phyloP scores from a whole-genome alignment of 1,139 yeast species.

The Candida sanyaensis region DNA sequence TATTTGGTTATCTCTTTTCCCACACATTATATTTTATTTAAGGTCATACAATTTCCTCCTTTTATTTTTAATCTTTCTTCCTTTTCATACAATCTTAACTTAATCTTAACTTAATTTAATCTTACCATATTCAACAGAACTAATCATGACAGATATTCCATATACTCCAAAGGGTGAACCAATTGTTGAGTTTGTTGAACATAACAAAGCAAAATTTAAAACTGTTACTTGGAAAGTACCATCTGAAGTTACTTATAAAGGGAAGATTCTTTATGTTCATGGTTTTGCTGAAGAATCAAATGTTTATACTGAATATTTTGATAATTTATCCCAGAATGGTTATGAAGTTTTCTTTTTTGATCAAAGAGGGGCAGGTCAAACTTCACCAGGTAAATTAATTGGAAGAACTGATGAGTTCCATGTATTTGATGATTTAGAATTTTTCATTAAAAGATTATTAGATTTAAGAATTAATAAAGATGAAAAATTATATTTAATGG shows the following conservation, averaged over 20 bases:
- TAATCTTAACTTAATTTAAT: too few species aligned
- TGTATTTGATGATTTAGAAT: slow-evolving; percentile 70
- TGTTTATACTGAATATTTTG: slow-evolving; percentile 60
- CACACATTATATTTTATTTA: too few species aligned
- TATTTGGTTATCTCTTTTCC: too few species aligned
- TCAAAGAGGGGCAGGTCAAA: slow-evolving; percentile 87
- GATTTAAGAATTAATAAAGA: slow-evolving; percentile 22
- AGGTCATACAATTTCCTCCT: too few species aligned
- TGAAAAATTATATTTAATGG: slow-evolving; percentile 61
- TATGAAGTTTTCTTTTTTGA: slow-evolving; percentile 78
- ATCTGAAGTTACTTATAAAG: slow-evolving; percentile 39
- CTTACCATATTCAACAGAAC: too few species aligned
- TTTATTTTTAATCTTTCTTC: too few species aligned
- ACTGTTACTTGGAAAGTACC: slow-evolving; percentile 45
- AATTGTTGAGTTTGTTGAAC: slow-evolving; percentile 26
- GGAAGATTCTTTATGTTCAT: slow-evolving; percentile 67
- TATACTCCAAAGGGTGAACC: slow-evolving; percentile 39
- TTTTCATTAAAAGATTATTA: slow-evolving; percentile 47
- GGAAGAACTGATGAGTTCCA: slow-evolving; percentile 70
- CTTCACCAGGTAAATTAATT: slow-evolving; percentile 57
- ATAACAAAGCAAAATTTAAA: slow-evolving; percentile 40
- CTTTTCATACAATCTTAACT: too few species aligned
- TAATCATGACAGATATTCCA: slow-evolving; percentile 23
- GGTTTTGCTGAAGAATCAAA: slow-evolving; percentile 76
- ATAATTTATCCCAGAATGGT: slow-evolving; percentile 58